phyloP scores from a whole-genome alignment of 1,284 basidiomycete species.

The Tausonia pullulans region DNA sequence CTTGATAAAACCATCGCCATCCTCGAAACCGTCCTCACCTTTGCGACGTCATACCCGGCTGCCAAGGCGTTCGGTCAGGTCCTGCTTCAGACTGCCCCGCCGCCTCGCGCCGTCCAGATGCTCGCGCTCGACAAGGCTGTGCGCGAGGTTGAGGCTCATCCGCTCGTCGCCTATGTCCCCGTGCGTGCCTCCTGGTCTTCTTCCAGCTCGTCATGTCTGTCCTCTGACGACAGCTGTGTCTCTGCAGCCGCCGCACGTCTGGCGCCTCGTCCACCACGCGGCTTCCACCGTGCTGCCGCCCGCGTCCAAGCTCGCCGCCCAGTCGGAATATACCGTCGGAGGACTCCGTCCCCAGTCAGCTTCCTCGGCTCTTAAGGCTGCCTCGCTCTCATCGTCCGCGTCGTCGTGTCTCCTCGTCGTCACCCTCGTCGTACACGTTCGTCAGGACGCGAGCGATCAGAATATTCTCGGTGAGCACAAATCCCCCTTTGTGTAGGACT shows the following conservation, averaged over 20 bases:
- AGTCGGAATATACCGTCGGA: constrained; percentile 1
- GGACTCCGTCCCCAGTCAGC: constrained; percentile 1
- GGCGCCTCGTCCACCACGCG: constrained; percentile 22
- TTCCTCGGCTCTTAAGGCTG: not conserved
- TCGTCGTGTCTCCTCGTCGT: constrained; percentile 46
- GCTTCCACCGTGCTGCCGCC: constrained; percentile 34
- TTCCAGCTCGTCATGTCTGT: not conserved
- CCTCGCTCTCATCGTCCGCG: constrained; percentile 3
- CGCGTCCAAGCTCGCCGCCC: constrained; percentile 5
- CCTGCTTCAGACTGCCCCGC: constrained; percentile 73
- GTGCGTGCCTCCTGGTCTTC: constrained; percentile 20
- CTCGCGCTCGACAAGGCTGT: constrained; percentile 63
- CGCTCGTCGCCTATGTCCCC: constrained; percentile 26
- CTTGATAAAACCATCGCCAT: constrained; percentile 66
- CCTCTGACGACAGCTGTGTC: not conserved
- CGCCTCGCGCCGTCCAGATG: constrained; percentile 52
- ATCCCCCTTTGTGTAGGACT: not conserved
- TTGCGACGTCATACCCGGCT: constrained; percentile 66
- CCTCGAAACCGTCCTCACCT: constrained; percentile 60
- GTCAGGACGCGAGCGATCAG: constrained; percentile 52
- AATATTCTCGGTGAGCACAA: constrained; percentile 46
- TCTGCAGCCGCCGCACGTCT: constrained; percentile 24
- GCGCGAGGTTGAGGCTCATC: constrained; percentile 50
- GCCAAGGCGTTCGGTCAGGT: constrained; percentile 67
- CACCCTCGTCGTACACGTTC: constrained; percentile 67